These are phyloP conservation scores for Theobroma grandiflorum DNA, from an alignment of 441 rosid genomes.

Conservation along the genomic window DNA sequence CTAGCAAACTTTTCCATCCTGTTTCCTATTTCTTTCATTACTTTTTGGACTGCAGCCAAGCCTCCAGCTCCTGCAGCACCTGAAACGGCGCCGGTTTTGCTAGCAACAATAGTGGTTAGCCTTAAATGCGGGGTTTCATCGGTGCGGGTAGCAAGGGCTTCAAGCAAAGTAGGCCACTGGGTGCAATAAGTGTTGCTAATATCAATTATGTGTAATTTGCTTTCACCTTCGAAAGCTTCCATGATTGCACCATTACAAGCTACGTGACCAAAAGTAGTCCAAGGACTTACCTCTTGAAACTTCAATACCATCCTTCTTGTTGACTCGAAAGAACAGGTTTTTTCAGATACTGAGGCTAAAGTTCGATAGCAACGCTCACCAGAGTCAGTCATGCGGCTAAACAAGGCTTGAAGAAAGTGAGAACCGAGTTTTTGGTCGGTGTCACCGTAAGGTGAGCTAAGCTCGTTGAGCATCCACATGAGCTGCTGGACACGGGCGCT, in stretches of 20 bases:
- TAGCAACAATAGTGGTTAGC: constrained; percentile 66
- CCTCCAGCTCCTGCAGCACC: constrained; percentile 33
- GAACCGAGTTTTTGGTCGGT: constrained; percentile 79
- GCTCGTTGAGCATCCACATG: constrained; percentile 93
- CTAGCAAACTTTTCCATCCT: constrained; percentile 94
- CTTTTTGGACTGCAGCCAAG: constrained; percentile 51
- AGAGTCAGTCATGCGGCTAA: constrained; percentile 80
- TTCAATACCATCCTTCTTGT: constrained; percentile 77
- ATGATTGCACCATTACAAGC: constrained; percentile 90
- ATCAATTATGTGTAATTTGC: constrained; percentile 81
- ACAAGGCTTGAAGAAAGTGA: constrained; percentile 89
- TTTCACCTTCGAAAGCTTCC: constrained; percentile 88
- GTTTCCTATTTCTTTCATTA: constrained; percentile 89
- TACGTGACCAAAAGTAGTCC: constrained; percentile 95
- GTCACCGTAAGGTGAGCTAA: constrained; percentile 87
- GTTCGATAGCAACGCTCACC: constrained; percentile 71
- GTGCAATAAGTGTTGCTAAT: constrained; percentile 89
- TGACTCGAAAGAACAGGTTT: constrained; percentile 77
- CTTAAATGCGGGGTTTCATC: constrained; percentile 84
- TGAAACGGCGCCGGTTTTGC: constrained; percentile 38
- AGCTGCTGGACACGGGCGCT: constrained; percentile 71
- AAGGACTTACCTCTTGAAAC: constrained; percentile 94
- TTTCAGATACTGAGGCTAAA: constrained; percentile 65
- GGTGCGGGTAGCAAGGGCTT: constrained; percentile 88
- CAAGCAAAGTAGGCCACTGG: constrained; percentile 97